Conservation (phyloP, 2,329 filamentous ascomycete genomes). For the Trichoderma polysporum region DNA sequence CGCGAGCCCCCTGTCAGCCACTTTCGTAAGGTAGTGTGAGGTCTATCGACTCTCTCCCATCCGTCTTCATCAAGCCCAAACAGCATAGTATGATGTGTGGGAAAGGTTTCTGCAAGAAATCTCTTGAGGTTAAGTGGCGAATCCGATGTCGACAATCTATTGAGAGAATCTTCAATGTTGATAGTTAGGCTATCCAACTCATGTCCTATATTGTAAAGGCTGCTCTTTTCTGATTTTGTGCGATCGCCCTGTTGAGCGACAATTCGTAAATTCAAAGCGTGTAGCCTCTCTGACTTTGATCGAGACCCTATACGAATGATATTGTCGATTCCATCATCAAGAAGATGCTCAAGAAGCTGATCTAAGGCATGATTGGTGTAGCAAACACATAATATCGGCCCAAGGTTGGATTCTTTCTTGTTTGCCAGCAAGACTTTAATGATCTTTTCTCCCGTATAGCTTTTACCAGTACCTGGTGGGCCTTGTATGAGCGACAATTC, state of each 20-base stretch:
- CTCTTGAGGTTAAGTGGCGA: background rate
- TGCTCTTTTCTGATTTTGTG: conserved; percentile 40
- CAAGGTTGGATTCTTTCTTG: conserved; percentile 39
- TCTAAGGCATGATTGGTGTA: conserved; percentile 42
- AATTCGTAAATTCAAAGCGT: conserved; percentile 49
- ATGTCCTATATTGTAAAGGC: background rate
- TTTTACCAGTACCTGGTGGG: conserved; percentile 70
- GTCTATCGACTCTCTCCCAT: background rate
- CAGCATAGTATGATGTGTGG: background rate
- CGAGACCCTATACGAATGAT: conserved; percentile 63
- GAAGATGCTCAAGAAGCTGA: conserved; percentile 52
- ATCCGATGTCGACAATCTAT: background rate
- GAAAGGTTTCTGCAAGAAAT: background rate
- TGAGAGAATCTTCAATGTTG: background rate
- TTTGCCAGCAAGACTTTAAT: conserved; percentile 54
- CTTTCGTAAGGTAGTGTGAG: background rate
- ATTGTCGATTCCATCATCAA: conserved; percentile 40
- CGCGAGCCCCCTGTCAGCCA: conserved; percentile 6
- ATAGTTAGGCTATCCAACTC: background rate
- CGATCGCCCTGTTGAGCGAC: conserved; percentile 33
- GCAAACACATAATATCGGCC: conserved; percentile 53
- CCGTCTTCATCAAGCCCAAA: conserved; percentile 11
- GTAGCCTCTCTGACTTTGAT: conserved; percentile 54
- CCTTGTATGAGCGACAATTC: conserved; percentile 65
- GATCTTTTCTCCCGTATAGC: conserved; percentile 59